Evolutionary conservation across 768 basidiomycete species (phyloP).

Genomic region (Trametes maxima): DNA sequence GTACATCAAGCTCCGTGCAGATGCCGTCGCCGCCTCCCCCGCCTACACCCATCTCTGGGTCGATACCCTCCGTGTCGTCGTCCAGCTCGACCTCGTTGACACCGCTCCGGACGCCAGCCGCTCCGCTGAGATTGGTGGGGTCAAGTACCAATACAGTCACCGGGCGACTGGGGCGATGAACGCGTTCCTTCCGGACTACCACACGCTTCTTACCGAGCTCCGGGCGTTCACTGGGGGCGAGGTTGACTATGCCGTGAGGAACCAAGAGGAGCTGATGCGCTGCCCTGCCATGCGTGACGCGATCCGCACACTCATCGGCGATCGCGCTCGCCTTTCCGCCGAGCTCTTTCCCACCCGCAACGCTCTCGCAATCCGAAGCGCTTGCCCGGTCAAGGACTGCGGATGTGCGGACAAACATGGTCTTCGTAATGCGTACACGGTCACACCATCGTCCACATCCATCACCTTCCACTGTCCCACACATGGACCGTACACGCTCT

Average conservation of each 20-base stretch:
- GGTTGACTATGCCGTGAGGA: neutral
- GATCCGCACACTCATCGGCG: constrained; percentile 12
- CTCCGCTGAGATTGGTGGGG: constrained; percentile 15
- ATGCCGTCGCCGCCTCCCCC: neutral
- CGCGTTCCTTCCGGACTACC: constrained; percentile 29
- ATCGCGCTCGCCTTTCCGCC: constrained; percentile 6
- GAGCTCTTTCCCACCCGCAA: constrained; percentile 10
- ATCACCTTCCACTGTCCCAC: constrained; percentile 32
- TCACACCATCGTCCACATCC: neutral
- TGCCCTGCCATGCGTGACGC: constrained; percentile 11
- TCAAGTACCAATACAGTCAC: constrained; percentile 33
- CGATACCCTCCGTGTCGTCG: constrained; percentile 9
- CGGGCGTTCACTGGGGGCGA: constrained; percentile 11
- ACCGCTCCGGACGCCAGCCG: constrained; percentile 28
- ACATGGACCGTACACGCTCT: constrained; percentile 31
- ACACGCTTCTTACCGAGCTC: constrained; percentile 22
- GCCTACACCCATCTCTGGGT: neutral
- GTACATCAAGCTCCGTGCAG: constrained; percentile 11
- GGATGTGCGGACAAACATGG: constrained; percentile 27
- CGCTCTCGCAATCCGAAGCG: constrained; percentile 28
- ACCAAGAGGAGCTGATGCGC: constrained; percentile 13
- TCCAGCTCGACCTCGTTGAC: constrained; percentile 35
- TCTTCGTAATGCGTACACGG: constrained; percentile 21
- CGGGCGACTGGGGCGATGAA: constrained; percentile 27
- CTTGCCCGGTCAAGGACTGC: constrained; percentile 33